Base-by-base conservation (phyloP, 176 grass and related monocot genomes). In the Melocanna baccifera region DNA sequence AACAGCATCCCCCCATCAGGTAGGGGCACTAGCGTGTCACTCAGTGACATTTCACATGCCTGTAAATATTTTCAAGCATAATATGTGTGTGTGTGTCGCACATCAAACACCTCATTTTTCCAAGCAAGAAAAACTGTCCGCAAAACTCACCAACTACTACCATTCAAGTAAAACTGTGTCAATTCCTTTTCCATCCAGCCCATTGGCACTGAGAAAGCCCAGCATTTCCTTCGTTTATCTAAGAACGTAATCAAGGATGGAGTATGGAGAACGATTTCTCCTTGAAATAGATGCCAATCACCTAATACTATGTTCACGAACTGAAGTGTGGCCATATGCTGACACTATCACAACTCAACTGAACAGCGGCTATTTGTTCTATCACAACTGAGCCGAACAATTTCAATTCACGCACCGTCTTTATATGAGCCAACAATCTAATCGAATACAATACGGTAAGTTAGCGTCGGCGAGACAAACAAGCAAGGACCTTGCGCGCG, bases 401-500 rank as follows among this genome's bases (percentile, higher is more conserved):
- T 79, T 52, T 19, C 16, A 4, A 3, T 81, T n/a, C 9, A 66
- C 3, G 6, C 12, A 7, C 25, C 16, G 5, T 8, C 10, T 22
- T 4, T 41, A 62, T 51, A 22, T 15, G 9, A 39, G 19, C 43
- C n/a, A 53, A 18, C n/a, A 37, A 8, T 73, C 19, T 26, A 53
- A 57, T 30, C 4, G 25, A 29, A 14, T 15, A 75, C 10, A 68
- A 6, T 15, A 57, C 19, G 5, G 19, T 15, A 77, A 66, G 6
- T 14, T 71, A 62, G 34, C 37, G 47, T 42, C 50, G 28, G 6
- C 4, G 12, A 90, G 36, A 78, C 8, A 77, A 84, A 43, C 28
- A 75, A 75, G 41, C 69, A 39, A 84, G 12, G 76, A 84, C 63
- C 61, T 51, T 13, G 43, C 36, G 23, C 52, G 30, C 76, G 62